phyloP scores from a whole-genome alignment of 345 rosid genomes.

The Lepidium sativum region DNA sequence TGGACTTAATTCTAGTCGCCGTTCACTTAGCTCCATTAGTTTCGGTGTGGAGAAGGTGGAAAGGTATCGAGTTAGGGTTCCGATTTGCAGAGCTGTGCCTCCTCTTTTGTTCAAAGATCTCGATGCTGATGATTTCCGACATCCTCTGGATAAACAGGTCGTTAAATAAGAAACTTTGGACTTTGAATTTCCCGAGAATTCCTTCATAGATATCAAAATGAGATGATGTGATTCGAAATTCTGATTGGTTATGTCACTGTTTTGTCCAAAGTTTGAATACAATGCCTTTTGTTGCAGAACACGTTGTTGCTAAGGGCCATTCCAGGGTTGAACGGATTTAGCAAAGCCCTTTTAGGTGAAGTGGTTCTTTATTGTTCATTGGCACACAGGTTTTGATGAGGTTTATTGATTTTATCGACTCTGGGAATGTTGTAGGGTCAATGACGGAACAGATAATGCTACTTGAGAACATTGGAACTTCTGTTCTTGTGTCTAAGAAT shows the following conservation, averaged over 20 bases:
- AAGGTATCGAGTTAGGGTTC: conserved; percentile 26
- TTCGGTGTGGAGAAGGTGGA: conserved; percentile 24
- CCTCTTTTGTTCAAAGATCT: conserved; percentile 66
- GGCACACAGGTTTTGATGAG: background rate
- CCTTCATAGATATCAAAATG: background rate
- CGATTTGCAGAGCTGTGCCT: conserved; percentile 51
- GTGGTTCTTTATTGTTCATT: background rate
- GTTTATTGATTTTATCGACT: background rate
- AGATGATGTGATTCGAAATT: background rate
- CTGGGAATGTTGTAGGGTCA: conserved; percentile 41
- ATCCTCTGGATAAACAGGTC: conserved; percentile 93
- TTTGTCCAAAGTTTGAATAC: background rate
- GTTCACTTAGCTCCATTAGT: conserved; percentile 8
- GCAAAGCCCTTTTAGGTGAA: conserved; percentile 70
- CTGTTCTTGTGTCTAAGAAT: conserved; percentile 78
- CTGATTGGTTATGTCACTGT: background rate
- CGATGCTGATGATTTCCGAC: conserved; percentile 94
- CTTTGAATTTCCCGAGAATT: background rate
- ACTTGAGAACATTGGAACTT: conserved; percentile 96
- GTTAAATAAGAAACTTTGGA: background rate
- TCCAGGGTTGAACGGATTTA: conserved; percentile 82
- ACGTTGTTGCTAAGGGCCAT: conserved; percentile 77
- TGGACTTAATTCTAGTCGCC: background rate
- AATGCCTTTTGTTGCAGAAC: conserved; percentile 40
- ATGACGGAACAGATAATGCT: conserved; percentile 92